Percentiles rank a stretch among this genome's conserved stretches.
phyloP scores from a whole-genome alignment of 805 yeast genomes.

The Jamesozyma spencerorum region DNA sequence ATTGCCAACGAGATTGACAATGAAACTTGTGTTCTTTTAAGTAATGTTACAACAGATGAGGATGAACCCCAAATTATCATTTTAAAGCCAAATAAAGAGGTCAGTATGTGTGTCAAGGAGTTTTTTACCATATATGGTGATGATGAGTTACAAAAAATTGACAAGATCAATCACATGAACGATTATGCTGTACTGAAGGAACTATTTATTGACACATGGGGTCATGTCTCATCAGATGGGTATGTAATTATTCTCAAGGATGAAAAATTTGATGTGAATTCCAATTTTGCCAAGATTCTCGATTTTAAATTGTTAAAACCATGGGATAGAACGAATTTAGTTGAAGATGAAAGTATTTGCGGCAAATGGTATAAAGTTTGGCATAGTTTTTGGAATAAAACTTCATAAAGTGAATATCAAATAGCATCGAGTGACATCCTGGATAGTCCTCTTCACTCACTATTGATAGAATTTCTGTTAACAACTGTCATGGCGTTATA shows the following conservation, averaged over 20 bases:
- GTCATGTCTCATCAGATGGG: slow-evolving; percentile 19
- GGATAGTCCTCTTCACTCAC: too few relatives aligned
- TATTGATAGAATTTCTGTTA: too few relatives aligned
- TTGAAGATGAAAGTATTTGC: slow-evolving; percentile 4
- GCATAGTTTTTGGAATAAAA: slow-evolving; percentile 10
- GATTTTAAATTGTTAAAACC: slow-evolving; percentile 20
- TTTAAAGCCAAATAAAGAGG: slow-evolving; percentile 24
- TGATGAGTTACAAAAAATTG: slow-evolving; percentile 11
- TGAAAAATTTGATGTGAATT: background rate
- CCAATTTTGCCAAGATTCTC: slow-evolving; percentile 12
- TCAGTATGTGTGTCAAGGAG: slow-evolving; percentile 27
- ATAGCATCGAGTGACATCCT: too few relatives aligned
- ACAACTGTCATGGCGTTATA: too few relatives aligned
- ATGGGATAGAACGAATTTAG: slow-evolving; percentile 13
- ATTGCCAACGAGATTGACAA: slow-evolving; percentile 27
- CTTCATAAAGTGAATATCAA: background rate
- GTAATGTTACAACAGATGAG: slow-evolving; percentile 13
- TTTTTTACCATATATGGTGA: slow-evolving; percentile 26
- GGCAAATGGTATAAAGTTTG: slow-evolving; percentile 17
- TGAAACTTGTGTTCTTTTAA: slow-evolving; percentile 28
- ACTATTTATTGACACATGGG: slow-evolving; percentile 28
- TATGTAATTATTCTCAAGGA: slow-evolving; percentile 9
- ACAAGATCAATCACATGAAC: slow-evolving; percentile 9
- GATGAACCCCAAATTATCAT: slow-evolving; percentile 17
- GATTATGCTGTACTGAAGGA: slow-evolving; percentile 21